Conservation (phyloP, 805 yeast species). For the Kluyveromyces aestuarii region DNA sequence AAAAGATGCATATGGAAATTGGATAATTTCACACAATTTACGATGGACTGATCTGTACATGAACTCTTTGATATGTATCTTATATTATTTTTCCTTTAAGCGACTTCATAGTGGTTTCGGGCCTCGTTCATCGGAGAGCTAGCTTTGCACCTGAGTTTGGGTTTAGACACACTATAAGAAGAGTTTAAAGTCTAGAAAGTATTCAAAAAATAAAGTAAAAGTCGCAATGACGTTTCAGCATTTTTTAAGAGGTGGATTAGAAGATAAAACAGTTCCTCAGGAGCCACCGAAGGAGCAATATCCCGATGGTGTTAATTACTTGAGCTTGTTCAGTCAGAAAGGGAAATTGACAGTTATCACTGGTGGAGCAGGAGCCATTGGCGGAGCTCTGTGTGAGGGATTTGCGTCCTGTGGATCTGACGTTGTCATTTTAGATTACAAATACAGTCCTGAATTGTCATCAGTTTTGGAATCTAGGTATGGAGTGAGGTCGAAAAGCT, state of each 20-base stretch:
- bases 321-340: constrained; percentile 66
- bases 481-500: constrained; percentile 53
- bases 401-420: constrained; percentile 78
- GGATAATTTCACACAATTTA: too few relatives aligned
- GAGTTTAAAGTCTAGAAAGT: too few relatives aligned
- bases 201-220: too few relatives aligned
- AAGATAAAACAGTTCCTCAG: constrained; percentile 10
- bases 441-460: constrained; percentile 12
- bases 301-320: constrained; percentile 10
- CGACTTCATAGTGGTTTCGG: too few relatives aligned
- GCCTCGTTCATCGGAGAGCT: too few relatives aligned
- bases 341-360: constrained; percentile 78
- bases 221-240: constrained; percentile 10
- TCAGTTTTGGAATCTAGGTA: constrained; percentile 31
- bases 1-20: too few relatives aligned
- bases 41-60: too few relatives aligned
- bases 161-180: too few relatives aligned
- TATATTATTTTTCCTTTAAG: too few relatives aligned
- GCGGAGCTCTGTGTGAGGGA: constrained; percentile 72
- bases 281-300: constrained; percentile 12
- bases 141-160: too few relatives aligned
- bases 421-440: constrained; percentile 12
- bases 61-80: too few relatives aligned
- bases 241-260: constrained; percentile 9
- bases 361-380: constrained; percentile 83